Evolutionary conservation across 768 basidiomycete species (phyloP).

Genomic region (Tricholoma furcatifolium): DNA sequence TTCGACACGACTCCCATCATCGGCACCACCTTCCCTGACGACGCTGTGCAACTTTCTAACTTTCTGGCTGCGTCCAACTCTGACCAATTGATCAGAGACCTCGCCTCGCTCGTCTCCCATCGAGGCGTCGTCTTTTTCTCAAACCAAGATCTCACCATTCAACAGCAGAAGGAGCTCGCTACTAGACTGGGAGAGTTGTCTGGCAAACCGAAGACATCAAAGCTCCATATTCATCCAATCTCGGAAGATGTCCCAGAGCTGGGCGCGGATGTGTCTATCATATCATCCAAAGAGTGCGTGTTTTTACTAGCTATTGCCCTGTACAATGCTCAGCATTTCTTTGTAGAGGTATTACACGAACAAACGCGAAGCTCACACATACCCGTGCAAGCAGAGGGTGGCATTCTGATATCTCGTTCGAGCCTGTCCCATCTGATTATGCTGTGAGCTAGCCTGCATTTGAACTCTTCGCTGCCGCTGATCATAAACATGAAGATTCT

Average conservation of each 20-base stretch:
- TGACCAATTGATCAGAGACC: too few species aligned
- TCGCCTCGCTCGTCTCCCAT: too few species aligned
- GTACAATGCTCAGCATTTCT: neutral
- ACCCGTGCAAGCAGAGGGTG: constrained; percentile 43
- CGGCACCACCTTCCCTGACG: too few species aligned
- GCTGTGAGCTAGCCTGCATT: constrained; percentile 27
- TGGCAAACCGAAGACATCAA: constrained; percentile 46
- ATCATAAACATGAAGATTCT: constrained; percentile 26
- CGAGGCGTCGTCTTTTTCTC: constrained; percentile 20
- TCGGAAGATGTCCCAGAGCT: constrained; percentile 48
- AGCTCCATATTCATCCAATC: constrained; percentile 56
- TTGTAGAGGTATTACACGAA: constrained; percentile 37
- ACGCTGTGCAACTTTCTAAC: too few species aligned
- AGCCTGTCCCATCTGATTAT: constrained; percentile 59
- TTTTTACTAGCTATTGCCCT: neutral
- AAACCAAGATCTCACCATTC: constrained; percentile 47
- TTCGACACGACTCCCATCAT: too few species aligned
- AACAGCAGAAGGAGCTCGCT: constrained; percentile 51
- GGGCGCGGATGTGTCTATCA: constrained; percentile 53
- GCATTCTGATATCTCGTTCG: constrained; percentile 64
- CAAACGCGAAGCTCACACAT: constrained; percentile 23
- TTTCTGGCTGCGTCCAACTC: too few species aligned
- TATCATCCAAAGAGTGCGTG: constrained; percentile 41
- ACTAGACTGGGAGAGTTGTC: constrained; percentile 46
- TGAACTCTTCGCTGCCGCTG: neutral